phyloP scores from a whole-genome alignment of 2,329 filamentous ascomycete species.

The Trichoderma sp. region DNA sequence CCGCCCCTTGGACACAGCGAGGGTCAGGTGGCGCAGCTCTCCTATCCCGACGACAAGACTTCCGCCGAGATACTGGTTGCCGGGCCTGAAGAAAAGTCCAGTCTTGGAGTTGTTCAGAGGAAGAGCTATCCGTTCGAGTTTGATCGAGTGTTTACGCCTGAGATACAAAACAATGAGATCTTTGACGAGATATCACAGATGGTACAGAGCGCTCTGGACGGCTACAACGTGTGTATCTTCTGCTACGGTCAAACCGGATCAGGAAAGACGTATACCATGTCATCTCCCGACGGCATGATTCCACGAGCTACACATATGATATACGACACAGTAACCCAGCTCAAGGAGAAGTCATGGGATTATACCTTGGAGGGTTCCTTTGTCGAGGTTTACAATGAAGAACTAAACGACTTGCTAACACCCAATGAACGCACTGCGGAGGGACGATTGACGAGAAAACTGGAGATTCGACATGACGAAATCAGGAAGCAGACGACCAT shows the following conservation, averaged over 20 bases:
- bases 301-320: conserved; percentile 91
- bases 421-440: conserved; percentile 62
- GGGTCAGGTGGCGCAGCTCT: conserved; percentile 70
- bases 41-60: conserved; percentile 80
- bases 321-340: conserved; percentile 78
- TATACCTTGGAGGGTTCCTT: conserved; percentile 96
- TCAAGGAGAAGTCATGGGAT: conserved; percentile 89
- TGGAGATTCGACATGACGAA: conserved; percentile 87
- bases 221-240: conserved; percentile 98
- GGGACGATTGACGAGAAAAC: conserved; percentile 69
- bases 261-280: conserved; percentile 98
- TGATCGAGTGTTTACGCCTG: conserved; percentile 85
- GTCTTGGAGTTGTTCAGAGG: conserved; percentile 71
- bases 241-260: conserved; percentile 98
- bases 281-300: conserved; percentile 88
- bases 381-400: conserved; percentile 98
- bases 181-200: conserved; percentile 97
- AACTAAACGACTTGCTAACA: conserved; percentile 82
- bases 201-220: conserved; percentile 93
- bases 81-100: conserved; percentile 81
- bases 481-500: conserved; percentile 79
- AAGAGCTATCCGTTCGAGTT: conserved; percentile 88
- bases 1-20: conserved; percentile 64
- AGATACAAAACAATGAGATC: conserved; percentile 76
- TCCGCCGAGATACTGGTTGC: conserved; percentile 83